Evolutionary conservation across 225 moss, liverwort and hornwort species (phyloP).

Genomic region (Thuidium tamariscinum): DNA sequence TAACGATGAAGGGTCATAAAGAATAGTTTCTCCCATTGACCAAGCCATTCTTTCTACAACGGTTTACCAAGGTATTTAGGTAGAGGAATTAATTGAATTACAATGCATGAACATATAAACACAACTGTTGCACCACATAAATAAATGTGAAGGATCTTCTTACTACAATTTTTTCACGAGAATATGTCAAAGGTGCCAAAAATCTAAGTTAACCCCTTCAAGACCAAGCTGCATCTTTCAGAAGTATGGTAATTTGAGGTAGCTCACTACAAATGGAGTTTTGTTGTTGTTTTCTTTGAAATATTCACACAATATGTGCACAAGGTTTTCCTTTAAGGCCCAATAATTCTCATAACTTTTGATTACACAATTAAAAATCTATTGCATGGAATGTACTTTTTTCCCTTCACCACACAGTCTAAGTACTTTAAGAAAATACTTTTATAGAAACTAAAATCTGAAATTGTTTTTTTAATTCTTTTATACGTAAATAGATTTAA

Average conservation of each 20-base stretch:
- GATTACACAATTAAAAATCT: no score
- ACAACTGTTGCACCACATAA: neutral
- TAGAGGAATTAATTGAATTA: neutral
- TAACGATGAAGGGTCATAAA: neutral
- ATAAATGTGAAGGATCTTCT: neutral
- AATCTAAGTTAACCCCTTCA: neutral
- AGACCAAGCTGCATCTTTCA: no score
- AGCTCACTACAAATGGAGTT: neutral
- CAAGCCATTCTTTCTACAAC: neutral
- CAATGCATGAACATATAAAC: neutral
- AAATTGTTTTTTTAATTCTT: no score
- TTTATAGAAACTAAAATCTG: no score
- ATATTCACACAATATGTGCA: no score
- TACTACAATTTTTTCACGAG: neutral
- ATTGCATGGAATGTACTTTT: no score
- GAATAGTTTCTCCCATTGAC: neutral
- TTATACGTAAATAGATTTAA: no score
- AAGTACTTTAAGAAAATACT: no score
- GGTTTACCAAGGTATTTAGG: neutral
- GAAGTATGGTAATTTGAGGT: neutral
- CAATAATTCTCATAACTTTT: no score
- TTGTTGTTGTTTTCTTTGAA: no score
- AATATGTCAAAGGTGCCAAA: neutral
- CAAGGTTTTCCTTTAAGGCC: no score
- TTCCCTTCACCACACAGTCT: no score